phyloP scores from a whole-genome alignment of 2,329 filamentous ascomycete species.

The Fonsecaea erecta region DNA sequence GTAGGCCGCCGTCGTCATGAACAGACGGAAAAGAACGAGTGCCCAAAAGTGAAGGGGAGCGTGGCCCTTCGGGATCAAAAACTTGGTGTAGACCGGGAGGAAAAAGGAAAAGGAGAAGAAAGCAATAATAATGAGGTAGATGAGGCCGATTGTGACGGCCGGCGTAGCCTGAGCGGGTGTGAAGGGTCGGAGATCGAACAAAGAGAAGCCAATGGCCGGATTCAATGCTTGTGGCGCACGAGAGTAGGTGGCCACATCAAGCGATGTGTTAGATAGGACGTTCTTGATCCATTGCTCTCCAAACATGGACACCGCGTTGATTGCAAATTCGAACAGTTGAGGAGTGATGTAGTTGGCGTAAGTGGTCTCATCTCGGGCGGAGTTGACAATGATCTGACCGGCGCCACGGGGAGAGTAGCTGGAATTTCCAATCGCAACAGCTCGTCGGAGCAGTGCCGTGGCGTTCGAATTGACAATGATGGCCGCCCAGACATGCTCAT shows the following conservation, averaged over 20 bases:
- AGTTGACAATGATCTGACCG: slow-evolving; percentile 61
- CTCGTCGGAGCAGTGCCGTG: slow-evolving; percentile 60
- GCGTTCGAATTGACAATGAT: slow-evolving; percentile 68
- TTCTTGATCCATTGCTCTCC: slow-evolving; percentile 48
- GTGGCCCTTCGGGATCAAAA: slow-evolving; percentile 60
- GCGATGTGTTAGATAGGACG: slow-evolving; percentile 36
- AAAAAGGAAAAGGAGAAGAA: slow-evolving; percentile 71
- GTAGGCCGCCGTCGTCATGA: slow-evolving; percentile 59
- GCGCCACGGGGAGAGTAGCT: slow-evolving; percentile 65
- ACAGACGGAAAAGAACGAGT: slow-evolving; percentile 51
- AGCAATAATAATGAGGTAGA: slow-evolving; percentile 69
- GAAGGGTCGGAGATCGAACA: slow-evolving; percentile 65
- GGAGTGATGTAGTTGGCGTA: slow-evolving; percentile 60
- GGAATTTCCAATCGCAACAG: slow-evolving; percentile 59
- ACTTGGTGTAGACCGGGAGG: slow-evolving; percentile 65
- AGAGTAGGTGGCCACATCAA: slow-evolving; percentile 41
- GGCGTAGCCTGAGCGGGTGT: slow-evolving; percentile 60
- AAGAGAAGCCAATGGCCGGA: slow-evolving; percentile 61
- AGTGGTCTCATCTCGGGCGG: slow-evolving; percentile 62
- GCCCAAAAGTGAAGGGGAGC: slow-evolving; percentile 64
- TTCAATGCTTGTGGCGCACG: slow-evolving; percentile 57
- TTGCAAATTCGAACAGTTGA: slow-evolving; percentile 54
- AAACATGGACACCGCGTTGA: slow-evolving; percentile 54
- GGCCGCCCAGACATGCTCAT: slow-evolving; percentile 64
- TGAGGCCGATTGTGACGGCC: slow-evolving; percentile 65